Base-by-base conservation (phyloP, 306 rosid genomes). In the Styphnolobium japonicum region DNA sequence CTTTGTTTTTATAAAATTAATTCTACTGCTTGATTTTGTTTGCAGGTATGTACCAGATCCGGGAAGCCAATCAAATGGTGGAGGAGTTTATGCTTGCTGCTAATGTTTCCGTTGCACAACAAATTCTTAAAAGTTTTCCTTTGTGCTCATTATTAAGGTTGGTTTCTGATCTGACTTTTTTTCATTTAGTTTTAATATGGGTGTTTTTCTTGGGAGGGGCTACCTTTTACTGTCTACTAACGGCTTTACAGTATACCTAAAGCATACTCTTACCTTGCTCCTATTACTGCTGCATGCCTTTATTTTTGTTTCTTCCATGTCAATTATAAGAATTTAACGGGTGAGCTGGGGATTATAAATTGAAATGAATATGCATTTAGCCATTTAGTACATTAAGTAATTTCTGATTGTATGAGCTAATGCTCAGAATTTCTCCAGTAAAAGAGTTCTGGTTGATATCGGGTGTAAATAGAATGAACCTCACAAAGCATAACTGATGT, bases 11-110 rank as follows among this genome's bases (percentile, higher is more conserved):
- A 55, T 25, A n/a, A 21, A 63, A 63, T 63, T 56, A 34, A 52
- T 71, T 76, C 12, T 68, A 21, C 48, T 62, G 39, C n/a, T 67
- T 78, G 39, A 62, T 25, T 76, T 81, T 71, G 79, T 65, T 76
- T 76, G 58, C 87, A 95, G 98, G 99, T 60, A 95, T 95, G 94
- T 95, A 95, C 85, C 98, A 95, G 86, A 95, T 95, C 77, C 88
- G 97, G 75, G 99, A 95, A 88, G 97, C 99, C 78, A 95, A 95
- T 80, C 98, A 95, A 89, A 93, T 95, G 99, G 98, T 95, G 66
- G 99, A 95, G 92, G 99, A 95, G 91, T 95, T 95, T 85, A 95
- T 95, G 99, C 99, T 95, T 87, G 94, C 99, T 42, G 99, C 99
- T 73, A 93, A 95, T 80, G 91, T 95, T 82, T 90, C 99, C 3